phyloP scores from a whole-genome alignment of 2,329 filamentous ascomycete species.

The Stagonosporopsis cucurbitacearum region DNA sequence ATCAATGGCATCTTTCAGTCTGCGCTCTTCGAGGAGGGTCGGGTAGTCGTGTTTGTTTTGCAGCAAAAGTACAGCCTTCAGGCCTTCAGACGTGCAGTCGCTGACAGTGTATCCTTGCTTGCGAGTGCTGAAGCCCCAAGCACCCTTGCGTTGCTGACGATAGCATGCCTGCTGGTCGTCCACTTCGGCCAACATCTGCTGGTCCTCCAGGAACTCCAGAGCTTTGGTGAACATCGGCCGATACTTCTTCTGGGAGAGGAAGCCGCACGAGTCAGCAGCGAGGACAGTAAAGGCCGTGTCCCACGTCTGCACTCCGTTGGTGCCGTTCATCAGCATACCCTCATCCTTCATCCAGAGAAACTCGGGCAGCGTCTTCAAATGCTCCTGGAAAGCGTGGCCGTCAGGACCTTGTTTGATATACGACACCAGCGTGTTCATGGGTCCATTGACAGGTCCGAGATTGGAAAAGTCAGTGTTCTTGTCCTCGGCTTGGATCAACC shows the following conservation, averaged over 20 bases:
- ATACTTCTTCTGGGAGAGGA: slow-evolving; percentile 79
- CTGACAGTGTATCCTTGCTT: slow-evolving; percentile 94
- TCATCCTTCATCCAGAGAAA: slow-evolving; percentile 91
- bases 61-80: slow-evolving; percentile 85
- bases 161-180: slow-evolving; percentile 81
- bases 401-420: slow-evolving; percentile 85
- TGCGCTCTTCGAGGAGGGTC: slow-evolving; percentile 72
- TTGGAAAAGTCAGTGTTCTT: slow-evolving; percentile 87
- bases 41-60: slow-evolving; percentile 78
- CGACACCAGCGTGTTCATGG: slow-evolving; percentile 88
- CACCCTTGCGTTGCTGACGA: slow-evolving; percentile 87
- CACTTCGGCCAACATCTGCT: slow-evolving; percentile 88
- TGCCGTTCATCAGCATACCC: slow-evolving; percentile 94
- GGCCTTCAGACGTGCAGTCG: slow-evolving; percentile 89
- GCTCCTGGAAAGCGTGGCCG: slow-evolving; percentile 72
- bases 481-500: slow-evolving; percentile 88
- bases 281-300: slow-evolving; percentile 92
- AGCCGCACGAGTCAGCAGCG: slow-evolving; percentile 76
- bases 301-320: slow-evolving; percentile 98
- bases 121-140: slow-evolving; percentile 93
- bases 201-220: slow-evolving; percentile 83
- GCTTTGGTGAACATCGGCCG: slow-evolving; percentile 82
- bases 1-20: slow-evolving; percentile 87
- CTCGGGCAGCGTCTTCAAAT: slow-evolving; percentile 82
- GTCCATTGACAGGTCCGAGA: slow-evolving; percentile 85